Conservation (phyloP, 305 asterid species). For the Ruellia speciosa region DNA sequence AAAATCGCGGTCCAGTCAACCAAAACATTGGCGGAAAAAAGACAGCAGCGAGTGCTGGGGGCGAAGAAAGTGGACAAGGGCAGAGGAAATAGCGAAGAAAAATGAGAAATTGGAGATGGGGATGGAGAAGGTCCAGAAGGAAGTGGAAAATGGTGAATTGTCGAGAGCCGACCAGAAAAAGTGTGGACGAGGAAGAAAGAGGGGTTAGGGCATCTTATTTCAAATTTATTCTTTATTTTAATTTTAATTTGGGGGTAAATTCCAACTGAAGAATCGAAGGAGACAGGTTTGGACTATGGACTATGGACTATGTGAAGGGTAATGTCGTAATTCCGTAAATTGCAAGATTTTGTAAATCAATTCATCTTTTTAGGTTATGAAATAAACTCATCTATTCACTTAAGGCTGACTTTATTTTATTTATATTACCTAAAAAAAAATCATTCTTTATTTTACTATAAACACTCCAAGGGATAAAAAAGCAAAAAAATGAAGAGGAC, state of each 20-base stretch:
- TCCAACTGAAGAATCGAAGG: background rate
- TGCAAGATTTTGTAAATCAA: too few species aligned
- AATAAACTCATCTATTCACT: too few species aligned
- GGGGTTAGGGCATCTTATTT: constrained; percentile 1
- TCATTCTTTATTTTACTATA: too few species aligned
- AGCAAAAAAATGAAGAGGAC: too few species aligned
- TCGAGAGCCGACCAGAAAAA: constrained; percentile 1
- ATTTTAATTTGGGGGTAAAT: background rate
- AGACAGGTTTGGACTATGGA: background rate
- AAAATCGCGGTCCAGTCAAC: background rate
- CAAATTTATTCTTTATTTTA: background rate
- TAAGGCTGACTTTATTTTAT: too few species aligned
- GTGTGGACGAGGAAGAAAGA: background rate
- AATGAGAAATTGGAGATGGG: background rate
- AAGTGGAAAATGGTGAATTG: background rate
- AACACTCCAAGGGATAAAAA: too few species aligned
- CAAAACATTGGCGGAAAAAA: background rate
- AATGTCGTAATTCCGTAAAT: too few species aligned
- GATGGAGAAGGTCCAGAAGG: background rate
- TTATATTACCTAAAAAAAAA: too few species aligned
- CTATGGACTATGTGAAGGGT: background rate
- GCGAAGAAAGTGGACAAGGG: background rate
- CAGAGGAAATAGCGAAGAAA: too few species aligned
- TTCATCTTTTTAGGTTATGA: too few species aligned
- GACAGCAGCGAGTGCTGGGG: background rate